Evolutionary conservation across 2,329 filamentous ascomycete species (phyloP).

Genomic region (Penicillium nordicum): DNA sequence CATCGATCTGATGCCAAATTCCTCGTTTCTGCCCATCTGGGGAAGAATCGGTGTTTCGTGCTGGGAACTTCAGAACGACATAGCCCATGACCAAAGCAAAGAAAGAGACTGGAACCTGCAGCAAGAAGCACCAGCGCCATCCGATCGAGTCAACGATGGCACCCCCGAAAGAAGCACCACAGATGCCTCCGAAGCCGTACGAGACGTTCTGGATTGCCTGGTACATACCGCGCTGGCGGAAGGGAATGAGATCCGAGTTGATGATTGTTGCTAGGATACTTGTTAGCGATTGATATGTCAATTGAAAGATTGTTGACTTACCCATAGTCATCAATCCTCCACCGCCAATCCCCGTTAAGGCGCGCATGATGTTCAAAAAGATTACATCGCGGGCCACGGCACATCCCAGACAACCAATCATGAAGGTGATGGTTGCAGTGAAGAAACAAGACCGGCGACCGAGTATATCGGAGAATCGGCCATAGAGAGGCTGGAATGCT

Average conservation of each 20-base stretch:
- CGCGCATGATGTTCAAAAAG: constrained; percentile 68
- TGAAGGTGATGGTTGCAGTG: constrained; percentile 60
- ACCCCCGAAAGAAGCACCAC: constrained; percentile 47
- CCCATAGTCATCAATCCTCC: constrained; percentile 67
- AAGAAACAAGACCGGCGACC: constrained; percentile 61
- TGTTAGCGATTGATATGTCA: background rate
- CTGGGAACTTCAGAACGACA: constrained; percentile 51
- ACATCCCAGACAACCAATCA: constrained; percentile 65
- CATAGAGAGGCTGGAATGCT: constrained; percentile 70
- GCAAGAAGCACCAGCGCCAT: constrained; percentile 54
- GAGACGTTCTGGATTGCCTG: constrained; percentile 63
- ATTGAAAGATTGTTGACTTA: constrained; percentile 9
- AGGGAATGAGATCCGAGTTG: constrained; percentile 69
- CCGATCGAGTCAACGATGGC: constrained; percentile 45
- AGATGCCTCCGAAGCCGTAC: constrained; percentile 61
- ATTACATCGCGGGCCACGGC: constrained; percentile 63
- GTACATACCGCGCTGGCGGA: constrained; percentile 68
- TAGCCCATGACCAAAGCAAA: constrained; percentile 55
- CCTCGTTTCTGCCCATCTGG: background rate
- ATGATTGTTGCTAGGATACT: constrained; percentile 56
- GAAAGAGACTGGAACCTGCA: constrained; percentile 59
- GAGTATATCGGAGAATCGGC: constrained; percentile 68
- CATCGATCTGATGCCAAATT: constrained; percentile 56
- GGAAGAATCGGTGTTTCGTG: constrained; percentile 4
- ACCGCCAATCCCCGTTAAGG: constrained; percentile 68